Conservation (phyloP, 1,139 yeast genomes). For the Zygoascus sp. region DNA sequence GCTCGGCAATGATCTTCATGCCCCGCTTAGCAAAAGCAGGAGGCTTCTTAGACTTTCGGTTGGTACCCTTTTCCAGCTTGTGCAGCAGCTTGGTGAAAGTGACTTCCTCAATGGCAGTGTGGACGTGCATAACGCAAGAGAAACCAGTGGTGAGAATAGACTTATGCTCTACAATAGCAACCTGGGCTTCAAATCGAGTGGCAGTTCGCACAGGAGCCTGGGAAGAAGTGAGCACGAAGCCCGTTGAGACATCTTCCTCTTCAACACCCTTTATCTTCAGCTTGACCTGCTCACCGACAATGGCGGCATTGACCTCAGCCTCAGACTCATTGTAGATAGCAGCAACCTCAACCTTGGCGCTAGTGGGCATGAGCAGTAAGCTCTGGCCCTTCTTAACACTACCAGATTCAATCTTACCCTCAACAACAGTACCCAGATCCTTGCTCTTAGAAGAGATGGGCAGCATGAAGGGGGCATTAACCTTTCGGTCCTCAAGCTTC, state of each 20-base stretch:
- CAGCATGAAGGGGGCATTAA: constrained; percentile 94
- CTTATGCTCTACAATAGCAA: constrained; percentile 93
- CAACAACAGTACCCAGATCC: constrained; percentile 94
- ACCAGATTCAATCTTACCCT: constrained; percentile 97
- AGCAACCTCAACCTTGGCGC: constrained; percentile 71
- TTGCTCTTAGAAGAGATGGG: constrained; percentile 94
- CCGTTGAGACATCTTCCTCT: constrained; percentile 91
- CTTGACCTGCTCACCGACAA: constrained; percentile 96
- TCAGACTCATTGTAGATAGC: constrained; percentile 92
- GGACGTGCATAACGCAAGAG: constrained; percentile 98
- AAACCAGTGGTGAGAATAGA: constrained; percentile 92
- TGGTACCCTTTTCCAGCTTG: constrained; percentile 93
- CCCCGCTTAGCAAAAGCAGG: constrained; percentile 99
- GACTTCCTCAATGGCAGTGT: constrained; percentile 97
- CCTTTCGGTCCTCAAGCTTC: constrained; percentile 77
- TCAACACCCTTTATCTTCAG: constrained; percentile 90
- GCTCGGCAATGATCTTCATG: constrained; percentile 91
- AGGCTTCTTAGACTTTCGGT: constrained; percentile 91
- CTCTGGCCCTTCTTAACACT: constrained; percentile 74
- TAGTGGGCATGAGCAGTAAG: constrained; percentile 90
- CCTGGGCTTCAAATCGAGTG: constrained; percentile 88
- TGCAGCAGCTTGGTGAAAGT: constrained; percentile 76
- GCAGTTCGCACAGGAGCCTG: constrained; percentile 88
- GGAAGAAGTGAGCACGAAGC: constrained; percentile 84
- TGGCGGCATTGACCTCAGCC: constrained; percentile 84